Base-by-base conservation (phyloP, 2,329 filamentous ascomycete genomes). In the Whalleya microplaca region DNA sequence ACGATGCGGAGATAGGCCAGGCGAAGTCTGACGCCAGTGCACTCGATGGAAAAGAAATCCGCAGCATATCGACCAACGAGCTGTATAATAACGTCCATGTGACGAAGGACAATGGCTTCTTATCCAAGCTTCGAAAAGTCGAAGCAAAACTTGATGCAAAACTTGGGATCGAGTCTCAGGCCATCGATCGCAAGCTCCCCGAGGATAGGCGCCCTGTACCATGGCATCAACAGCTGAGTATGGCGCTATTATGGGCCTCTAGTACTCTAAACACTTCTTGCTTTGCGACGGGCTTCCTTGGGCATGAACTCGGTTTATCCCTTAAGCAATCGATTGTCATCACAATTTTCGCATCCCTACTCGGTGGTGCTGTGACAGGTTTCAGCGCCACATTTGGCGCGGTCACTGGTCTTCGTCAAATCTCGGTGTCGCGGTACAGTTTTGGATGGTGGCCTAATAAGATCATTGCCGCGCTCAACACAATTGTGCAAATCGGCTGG, bases 191-290 rank as follows among this genome's bases (percentile, higher is more conserved):
- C 53, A 78, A 79, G 59, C 72, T 72, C 5, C 75, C 79, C 32
- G 75, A 80, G 65, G 74, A 80, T 42, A 76, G 77, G 63, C 75
- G 76, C 57, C 47, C 45, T 2, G 64, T 66, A 2, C 55, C 51
- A 21, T 65, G 64, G 62, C 54, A 66, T 21, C 54, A 66, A 44
- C 53, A 66, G 45, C 60, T 64, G n/a, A 61, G 37, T 53, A 83
- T 83, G 80, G 79, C 78, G 10, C 66, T 81, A 55, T 71, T 83
- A 54, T 83, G 80, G 80, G 78, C 80, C 19, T 77, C 74, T 44
- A 76, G 75, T 9, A 81, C 78, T 1, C 77, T 82, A 75, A 82
- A 82, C 64, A 73, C 77, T 21, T 76, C 74, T 40, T 82, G 79
- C 64, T 81, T 83, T 55, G 73, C 78, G 2, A 80, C 78, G 0